These are phyloP conservation scores for Sporisorium exsertum DNA, from an alignment of 1,284 basidiomycete species.

Conservation along the genomic window DNA sequence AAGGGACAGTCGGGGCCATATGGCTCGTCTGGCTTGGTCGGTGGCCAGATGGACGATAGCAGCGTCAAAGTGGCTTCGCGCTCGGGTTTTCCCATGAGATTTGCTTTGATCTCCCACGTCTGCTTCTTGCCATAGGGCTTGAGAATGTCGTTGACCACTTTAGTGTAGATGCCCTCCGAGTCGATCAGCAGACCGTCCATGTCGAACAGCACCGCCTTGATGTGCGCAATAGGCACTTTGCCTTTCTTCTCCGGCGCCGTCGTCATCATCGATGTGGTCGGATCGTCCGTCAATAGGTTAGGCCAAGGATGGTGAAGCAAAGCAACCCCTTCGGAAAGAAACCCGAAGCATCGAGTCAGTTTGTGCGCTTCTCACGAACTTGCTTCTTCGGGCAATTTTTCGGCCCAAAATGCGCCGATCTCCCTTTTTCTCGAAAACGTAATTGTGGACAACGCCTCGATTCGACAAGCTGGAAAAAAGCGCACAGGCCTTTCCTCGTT, in stretches of 20 bases:
- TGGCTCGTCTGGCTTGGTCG: constrained; percentile 37
- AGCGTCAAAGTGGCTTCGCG: constrained; percentile 63
- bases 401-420: constrained; percentile 7
- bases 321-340: neutral
- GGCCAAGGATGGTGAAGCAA: neutral
- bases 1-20: constrained; percentile 64
- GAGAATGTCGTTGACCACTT: constrained; percentile 67
- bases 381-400: constrained; percentile 15
- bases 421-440: neutral
- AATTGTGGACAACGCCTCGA: neutral
- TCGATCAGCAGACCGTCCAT: constrained; percentile 69
- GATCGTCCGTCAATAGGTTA: constrained; percentile 8
- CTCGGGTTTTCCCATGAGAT: constrained; percentile 69
- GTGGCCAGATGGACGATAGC: constrained; percentile 63
- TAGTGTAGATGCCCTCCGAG: constrained; percentile 67
- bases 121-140: constrained; percentile 67
- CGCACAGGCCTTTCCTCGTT: neutral
- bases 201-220: constrained; percentile 61
- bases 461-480: neutral
- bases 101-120: constrained; percentile 69
- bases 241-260: neutral
- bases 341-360: constrained; percentile 19
- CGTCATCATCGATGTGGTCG: constrained; percentile 6
- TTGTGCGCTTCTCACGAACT: neutral
- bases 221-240: constrained; percentile 41